Conservation (phyloP, 768 basidiomycete species). For the Melanogaster broomeanus region DNA sequence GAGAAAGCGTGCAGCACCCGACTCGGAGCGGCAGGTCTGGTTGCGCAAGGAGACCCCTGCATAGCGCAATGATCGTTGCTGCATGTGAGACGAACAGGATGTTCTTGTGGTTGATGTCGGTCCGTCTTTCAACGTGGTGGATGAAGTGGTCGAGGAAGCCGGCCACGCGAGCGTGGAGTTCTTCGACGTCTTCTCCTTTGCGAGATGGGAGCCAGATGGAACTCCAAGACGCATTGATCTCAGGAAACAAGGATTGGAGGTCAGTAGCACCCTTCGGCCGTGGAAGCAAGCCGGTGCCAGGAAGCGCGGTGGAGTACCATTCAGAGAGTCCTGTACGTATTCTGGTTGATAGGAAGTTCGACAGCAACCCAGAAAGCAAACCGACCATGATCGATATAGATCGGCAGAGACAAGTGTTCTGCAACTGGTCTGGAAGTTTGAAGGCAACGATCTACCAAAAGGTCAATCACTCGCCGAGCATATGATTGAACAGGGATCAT, state of each 20-base stretch:
- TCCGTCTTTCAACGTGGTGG: slow-evolving; percentile 48
- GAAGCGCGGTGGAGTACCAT: slow-evolving; percentile 75
- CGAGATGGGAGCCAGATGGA: slow-evolving; percentile 71
- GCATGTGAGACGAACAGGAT: slow-evolving; percentile 74
- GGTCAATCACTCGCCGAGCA: background rate
- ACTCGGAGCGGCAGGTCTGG: slow-evolving; percentile 54
- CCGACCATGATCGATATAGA: slow-evolving; percentile 79
- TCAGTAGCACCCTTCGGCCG: slow-evolving; percentile 60
- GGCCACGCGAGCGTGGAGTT: slow-evolving; percentile 60
- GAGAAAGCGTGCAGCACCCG: slow-evolving; percentile 77
- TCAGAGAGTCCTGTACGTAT: slow-evolving; percentile 59
- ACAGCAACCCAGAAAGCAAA: slow-evolving; percentile 7
- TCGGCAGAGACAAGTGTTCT: slow-evolving; percentile 59
- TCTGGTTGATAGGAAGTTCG: background rate
- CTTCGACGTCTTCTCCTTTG: slow-evolving; percentile 66
- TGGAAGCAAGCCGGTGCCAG: slow-evolving; percentile 73
- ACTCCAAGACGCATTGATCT: slow-evolving; percentile 64
- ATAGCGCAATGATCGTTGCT: slow-evolving; percentile 70
- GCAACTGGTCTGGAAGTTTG: slow-evolving; percentile 75
- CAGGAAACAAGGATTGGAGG: slow-evolving; percentile 53
- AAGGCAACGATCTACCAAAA: slow-evolving; percentile 72
- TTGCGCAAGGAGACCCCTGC: slow-evolving; percentile 57
- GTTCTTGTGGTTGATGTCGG: slow-evolving; percentile 43
- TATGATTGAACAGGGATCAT: slow-evolving; percentile 9
- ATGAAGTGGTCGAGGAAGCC: slow-evolving; percentile 54